Conservation (phyloP, 495 filamentous ascomycete species). For the Filosporella fistucella region DNA sequence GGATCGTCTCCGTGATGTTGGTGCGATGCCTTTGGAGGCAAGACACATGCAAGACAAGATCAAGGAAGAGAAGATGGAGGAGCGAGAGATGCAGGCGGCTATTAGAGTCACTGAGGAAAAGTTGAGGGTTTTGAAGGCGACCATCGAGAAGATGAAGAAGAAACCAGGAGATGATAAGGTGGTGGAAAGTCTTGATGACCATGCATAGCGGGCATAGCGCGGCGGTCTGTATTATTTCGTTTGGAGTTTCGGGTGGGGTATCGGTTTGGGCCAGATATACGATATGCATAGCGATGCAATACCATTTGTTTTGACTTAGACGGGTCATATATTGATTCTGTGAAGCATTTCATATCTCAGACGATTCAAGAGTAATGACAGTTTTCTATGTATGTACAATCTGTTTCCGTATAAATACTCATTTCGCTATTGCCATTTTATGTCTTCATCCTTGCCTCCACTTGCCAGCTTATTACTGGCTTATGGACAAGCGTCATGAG, state of each 20-base stretch:
- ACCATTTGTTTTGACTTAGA: constrained; percentile 10
- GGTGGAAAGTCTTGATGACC: neutral
- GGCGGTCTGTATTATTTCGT: neutral
- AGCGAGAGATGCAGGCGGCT: constrained; percentile 78
- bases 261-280: neutral
- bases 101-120: constrained; percentile 82
- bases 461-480: too few species aligned
- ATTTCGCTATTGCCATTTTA: too few species aligned
- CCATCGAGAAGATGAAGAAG: constrained; percentile 55
- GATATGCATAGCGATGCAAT: constrained; percentile 5
- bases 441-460: too few species aligned
- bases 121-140: constrained; percentile 66
- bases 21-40: constrained; percentile 37
- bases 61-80: constrained; percentile 67
- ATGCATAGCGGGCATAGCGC: constrained; percentile 1
- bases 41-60: constrained; percentile 49
- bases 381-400: too few species aligned
- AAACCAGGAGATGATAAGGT: neutral
- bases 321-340: too few species aligned
- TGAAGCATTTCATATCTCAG: too few species aligned
- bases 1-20: constrained; percentile 51
- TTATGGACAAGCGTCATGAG: too few species aligned
- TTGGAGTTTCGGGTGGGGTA: neutral
- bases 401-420: too few species aligned
- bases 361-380: too few species aligned